These are phyloP conservation scores for Colletotrichum sp. DNA, from an alignment of 2,329 filamentous ascomycete genomes.

Conservation along the genomic window DNA sequence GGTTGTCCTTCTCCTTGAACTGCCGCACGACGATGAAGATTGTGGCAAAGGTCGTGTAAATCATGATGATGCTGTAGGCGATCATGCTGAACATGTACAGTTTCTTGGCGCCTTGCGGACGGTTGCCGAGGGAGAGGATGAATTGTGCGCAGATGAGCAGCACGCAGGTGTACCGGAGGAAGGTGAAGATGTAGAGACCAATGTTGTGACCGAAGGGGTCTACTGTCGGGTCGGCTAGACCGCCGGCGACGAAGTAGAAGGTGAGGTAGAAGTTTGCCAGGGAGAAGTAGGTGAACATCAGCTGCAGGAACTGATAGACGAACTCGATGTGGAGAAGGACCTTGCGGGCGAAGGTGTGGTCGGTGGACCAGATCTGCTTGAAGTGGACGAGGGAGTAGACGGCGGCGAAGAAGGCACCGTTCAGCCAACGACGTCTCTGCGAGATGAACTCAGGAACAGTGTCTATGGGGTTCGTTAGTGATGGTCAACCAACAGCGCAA, in stretches of 20 bases:
- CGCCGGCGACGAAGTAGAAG: conserved; percentile 97
- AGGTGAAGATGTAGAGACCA: conserved; percentile 82
- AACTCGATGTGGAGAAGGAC: conserved; percentile 94
- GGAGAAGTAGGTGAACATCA: conserved; percentile 97
- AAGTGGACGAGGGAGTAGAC: conserved; percentile 98
- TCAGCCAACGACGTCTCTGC: conserved; percentile 94
- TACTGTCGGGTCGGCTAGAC: conserved; percentile 75
- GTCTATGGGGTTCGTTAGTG: conserved; percentile 57
- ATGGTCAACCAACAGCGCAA: background rate
- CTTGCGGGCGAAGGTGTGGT: conserved; percentile 89
- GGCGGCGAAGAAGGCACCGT: conserved; percentile 97
- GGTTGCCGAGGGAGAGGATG: conserved; percentile 94
- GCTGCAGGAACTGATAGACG: conserved; percentile 89
- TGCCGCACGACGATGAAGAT: conserved; percentile 91
- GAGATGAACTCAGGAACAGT: conserved; percentile 96
- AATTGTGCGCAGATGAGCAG: conserved; percentile 94
- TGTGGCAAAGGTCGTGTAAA: conserved; percentile 88
- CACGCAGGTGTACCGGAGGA: conserved; percentile 84
- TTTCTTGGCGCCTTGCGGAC: conserved; percentile 91
- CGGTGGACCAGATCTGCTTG: conserved; percentile 89
- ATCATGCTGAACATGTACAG: conserved; percentile 90
- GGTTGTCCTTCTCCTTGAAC: conserved; percentile 58
- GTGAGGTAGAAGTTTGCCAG: conserved; percentile 98
- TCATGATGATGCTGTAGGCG: conserved; percentile 92
- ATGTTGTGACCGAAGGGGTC: conserved; percentile 93